These are phyloP conservation scores for Chaetoceros tenuissimus DNA, from an alignment of 108 stramenopile genomes.

Conservation along the genomic window DNA sequence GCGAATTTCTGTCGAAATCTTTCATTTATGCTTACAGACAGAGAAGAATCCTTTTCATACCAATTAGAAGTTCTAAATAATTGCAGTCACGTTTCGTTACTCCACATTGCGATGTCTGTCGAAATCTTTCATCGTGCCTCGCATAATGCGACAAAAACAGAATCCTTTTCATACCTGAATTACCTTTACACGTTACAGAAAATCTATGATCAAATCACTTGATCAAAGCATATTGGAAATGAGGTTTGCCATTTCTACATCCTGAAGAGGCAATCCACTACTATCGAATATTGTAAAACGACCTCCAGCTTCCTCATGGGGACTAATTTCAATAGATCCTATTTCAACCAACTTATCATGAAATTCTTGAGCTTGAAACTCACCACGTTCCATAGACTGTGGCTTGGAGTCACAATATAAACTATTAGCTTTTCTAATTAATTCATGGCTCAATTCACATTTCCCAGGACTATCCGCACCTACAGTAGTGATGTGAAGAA, in stretches of 20 bases:
- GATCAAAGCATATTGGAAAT: too few relatives aligned
- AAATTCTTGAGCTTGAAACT: conserved; percentile 34
- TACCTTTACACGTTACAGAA: too few relatives aligned
- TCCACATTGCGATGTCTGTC: too few relatives aligned
- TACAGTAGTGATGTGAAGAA: conserved; percentile 52
- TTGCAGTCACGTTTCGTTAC: too few relatives aligned
- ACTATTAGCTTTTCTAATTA: conserved; percentile 40
- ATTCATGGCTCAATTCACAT: conserved; percentile 30
- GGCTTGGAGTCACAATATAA: conserved; percentile 44
- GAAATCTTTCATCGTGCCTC: too few relatives aligned
- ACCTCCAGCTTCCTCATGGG: conserved; percentile 16
- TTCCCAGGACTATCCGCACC: conserved; percentile 70
- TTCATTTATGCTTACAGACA: too few relatives aligned
- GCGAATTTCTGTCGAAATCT: too few relatives aligned
- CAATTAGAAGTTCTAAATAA: too few relatives aligned
- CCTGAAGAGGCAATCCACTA: conserved; percentile 64
- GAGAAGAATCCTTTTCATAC: too few relatives aligned
- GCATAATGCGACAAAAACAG: too few relatives aligned
- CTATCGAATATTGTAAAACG: conserved; percentile 62
- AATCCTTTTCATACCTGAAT: too few relatives aligned
- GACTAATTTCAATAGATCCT: conserved; percentile 25
- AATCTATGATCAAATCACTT: too few relatives aligned
- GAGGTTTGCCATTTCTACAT: conserved; percentile 45
- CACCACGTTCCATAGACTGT: conserved; percentile 48
- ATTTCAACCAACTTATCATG: conserved; percentile 33